These are phyloP conservation scores for Ehretia macrophylla DNA, from an alignment of 257 asterid species.

Conservation along the genomic window DNA sequence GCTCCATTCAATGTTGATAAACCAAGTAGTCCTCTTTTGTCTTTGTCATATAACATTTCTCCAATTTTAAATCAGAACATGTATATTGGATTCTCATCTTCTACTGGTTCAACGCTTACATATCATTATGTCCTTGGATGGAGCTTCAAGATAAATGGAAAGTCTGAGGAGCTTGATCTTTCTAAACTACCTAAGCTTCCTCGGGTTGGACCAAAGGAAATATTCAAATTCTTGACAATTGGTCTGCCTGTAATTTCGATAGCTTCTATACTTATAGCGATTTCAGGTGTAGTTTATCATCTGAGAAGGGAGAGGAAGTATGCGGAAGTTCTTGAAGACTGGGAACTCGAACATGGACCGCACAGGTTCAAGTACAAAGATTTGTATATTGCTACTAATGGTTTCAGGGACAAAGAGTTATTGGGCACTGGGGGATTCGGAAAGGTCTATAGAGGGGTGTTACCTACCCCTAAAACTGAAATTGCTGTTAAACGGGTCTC, in stretches of 20 bases:
- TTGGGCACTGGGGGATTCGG: slow-evolving; percentile 23
- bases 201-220: slow-evolving; percentile 5
- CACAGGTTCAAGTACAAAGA: slow-evolving; percentile 22
- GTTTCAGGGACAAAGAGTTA: slow-evolving; percentile 10
- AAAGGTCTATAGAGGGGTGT: slow-evolving; percentile 8
- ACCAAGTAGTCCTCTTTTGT: slow-evolving; percentile 13
- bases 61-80: slow-evolving; percentile 1
- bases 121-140: slow-evolving; percentile 20
- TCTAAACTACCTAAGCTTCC: slow-evolving; percentile 10
- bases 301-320: slow-evolving; percentile 13
- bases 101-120: neutral
- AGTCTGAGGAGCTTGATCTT: slow-evolving; percentile 4
- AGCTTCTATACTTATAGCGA: neutral
- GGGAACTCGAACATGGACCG: slow-evolving; percentile 29
- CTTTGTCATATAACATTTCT: slow-evolving; percentile 13
- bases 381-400: slow-evolving; percentile 19
- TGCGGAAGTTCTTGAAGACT: slow-evolving; percentile 17
- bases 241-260: slow-evolving; percentile 2
- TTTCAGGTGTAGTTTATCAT: slow-evolving; percentile 12
- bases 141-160: slow-evolving; percentile 21
- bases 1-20: slow-evolving; percentile 7
- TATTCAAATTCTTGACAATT: neutral
- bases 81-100: slow-evolving; percentile 22
- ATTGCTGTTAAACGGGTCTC: slow-evolving; percentile 20
- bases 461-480: neutral